Evolutionary conservation across 2,329 filamentous ascomycete genomes (phyloP), one percentile per base, ranked within the genome.

Genomic region (Rachicladosporium sp.): DNA sequence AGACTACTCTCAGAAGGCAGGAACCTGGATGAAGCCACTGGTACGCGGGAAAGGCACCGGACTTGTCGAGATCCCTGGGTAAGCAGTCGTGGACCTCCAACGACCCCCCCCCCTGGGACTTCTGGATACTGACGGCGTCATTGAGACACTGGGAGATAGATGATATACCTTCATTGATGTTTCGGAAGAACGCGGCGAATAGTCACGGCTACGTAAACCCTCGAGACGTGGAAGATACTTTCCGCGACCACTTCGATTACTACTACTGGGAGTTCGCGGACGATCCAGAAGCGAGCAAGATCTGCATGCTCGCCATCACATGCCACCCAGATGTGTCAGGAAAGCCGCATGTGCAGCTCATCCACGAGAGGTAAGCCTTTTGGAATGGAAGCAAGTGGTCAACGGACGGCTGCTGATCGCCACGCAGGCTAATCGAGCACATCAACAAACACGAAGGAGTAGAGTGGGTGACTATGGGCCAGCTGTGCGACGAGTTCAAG

Each of bases 191-290:
- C 4, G 65, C 69, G 1, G 61, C 75, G 1, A 80, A 80, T 47
- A 72, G 67, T 10, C 76, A 80, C 47, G 77, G 78, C 3, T 79
- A 60, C 60, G 63, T 67, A 1, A 52, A 49, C 15, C 62, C 70
- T 1, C 60, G 70, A 11, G 75, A 77, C 42, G 68, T 79, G 0
- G 74, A 80, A 47, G 71, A 74, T 15, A 69, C 78, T 29, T 80
- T 74, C 75, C 65, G 68, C 56, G 73, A 79, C 41, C 74, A 80
- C 46, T 80, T 80, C 38, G 71, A 78, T 49, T 84, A 84, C 58
- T 84, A 80, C 50, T 85, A 85, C 56, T 66, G 78, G 27, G 78
- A 85, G 55, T 80, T 82, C 45, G 79, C 85, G 50, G 77, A 82
- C 50, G 84, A 84, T 45, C 38, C 38, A 21, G 38, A 40, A 7